Evolutionary conservation across 768 basidiomycete species (phyloP).

Genomic region (Trametes sanguinea): DNA sequence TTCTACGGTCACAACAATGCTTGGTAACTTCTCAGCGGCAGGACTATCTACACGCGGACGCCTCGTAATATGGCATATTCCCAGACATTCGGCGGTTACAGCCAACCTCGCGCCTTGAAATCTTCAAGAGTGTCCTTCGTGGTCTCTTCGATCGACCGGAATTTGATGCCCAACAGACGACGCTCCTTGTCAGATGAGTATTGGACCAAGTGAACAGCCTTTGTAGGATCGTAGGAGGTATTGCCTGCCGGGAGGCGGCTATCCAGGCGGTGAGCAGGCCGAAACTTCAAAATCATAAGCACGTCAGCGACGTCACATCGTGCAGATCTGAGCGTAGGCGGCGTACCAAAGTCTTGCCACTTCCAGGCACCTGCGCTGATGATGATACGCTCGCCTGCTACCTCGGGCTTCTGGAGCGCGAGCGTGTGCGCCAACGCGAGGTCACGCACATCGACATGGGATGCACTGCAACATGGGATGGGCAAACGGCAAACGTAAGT

Average conservation of each 20-base stretch:
- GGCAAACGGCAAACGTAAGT: too few relatives aligned
- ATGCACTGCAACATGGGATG: neutral
- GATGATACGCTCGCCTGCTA: slow-evolving; percentile 44
- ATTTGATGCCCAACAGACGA: slow-evolving; percentile 45
- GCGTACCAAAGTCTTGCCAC: slow-evolving; percentile 28
- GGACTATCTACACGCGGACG: too few relatives aligned
- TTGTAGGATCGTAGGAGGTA: slow-evolving; percentile 25
- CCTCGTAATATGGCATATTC: too few relatives aligned
- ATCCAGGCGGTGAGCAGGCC: slow-evolving; percentile 14
- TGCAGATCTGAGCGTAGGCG: neutral
- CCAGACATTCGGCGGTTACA: neutral
- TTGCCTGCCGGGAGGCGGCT: slow-evolving; percentile 21
- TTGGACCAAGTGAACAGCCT: slow-evolving; percentile 29
- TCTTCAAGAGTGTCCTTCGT: slow-evolving; percentile 45
- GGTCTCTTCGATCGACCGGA: slow-evolving; percentile 42
- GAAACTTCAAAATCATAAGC: slow-evolving; percentile 10
- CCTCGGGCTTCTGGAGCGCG: slow-evolving; percentile 34
- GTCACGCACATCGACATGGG: slow-evolving; percentile 41
- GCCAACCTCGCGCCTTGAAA: slow-evolving; percentile 43
- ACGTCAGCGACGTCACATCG: neutral
- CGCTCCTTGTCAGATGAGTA: slow-evolving; percentile 39
- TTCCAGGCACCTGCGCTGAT: slow-evolving; percentile 24
- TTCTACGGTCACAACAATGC: too few relatives aligned
- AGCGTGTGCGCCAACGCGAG: slow-evolving; percentile 35
- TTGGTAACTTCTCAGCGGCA: too few relatives aligned